Conservation (phyloP, 257 asterid species). For the Gentiana straminea region DNA sequence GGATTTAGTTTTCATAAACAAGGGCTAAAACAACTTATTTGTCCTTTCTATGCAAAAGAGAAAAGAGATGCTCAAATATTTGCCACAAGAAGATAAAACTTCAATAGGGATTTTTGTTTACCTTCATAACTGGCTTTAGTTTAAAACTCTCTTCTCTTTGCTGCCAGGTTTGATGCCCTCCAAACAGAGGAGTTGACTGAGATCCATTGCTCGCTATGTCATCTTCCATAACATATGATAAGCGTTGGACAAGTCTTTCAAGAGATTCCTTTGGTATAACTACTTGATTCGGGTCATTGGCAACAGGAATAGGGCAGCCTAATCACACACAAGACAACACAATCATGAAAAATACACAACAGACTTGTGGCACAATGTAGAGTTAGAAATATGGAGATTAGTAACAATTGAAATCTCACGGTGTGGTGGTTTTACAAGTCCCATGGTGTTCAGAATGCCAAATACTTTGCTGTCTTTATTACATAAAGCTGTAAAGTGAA, state of each 20-base stretch:
- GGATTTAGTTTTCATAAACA: too few species aligned
- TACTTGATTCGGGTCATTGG: slow-evolving; percentile 41
- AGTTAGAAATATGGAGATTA: background rate
- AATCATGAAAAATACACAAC: slow-evolving; percentile 2
- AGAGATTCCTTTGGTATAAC: slow-evolving; percentile 55
- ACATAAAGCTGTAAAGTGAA: slow-evolving; percentile 64
- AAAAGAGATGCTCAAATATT: background rate
- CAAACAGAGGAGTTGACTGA: slow-evolving; percentile 65
- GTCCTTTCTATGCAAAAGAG: too few species aligned
- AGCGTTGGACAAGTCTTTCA: slow-evolving; percentile 38
- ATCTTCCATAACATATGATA: slow-evolving; percentile 65
- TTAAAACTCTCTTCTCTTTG: slow-evolving; percentile 80
- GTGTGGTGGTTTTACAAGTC: slow-evolving; percentile 72
- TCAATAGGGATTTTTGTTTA: slow-evolving; percentile 2
- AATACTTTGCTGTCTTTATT: slow-evolving; percentile 83
- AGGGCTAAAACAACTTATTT: too few species aligned
- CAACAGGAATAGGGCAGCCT: slow-evolving; percentile 86
- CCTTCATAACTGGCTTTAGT: slow-evolving; percentile 77
- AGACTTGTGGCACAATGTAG: background rate
- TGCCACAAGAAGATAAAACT: background rate
- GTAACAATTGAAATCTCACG: slow-evolving; percentile 40
- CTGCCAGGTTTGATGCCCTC: slow-evolving; percentile 80
- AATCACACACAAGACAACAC: slow-evolving; percentile 8
- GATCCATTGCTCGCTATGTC: slow-evolving; percentile 36
- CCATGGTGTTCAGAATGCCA: slow-evolving; percentile 64